Percentiles rank a stretch among this genome's conserved stretches.
These are phyloP conservation scores for Rhododendron henanense DNA, from an alignment of 148 eudicot species.

Conservation along the genomic window DNA sequence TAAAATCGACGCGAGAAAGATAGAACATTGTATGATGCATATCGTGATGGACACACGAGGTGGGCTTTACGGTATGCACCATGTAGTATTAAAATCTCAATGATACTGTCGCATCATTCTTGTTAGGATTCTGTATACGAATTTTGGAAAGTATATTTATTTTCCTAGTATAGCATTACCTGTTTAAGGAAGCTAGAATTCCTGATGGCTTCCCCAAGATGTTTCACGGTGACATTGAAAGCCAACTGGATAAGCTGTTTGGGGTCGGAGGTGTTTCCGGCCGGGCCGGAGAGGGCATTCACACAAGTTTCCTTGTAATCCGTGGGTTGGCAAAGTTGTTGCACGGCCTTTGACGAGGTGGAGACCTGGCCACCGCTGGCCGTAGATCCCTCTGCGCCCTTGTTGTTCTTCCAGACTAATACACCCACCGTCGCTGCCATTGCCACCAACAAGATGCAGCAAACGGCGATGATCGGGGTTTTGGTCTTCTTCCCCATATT, in stretches of 20 bases:
- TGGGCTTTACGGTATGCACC: not conserved
- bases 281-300: conserved; percentile 17
- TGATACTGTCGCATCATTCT: not conserved
- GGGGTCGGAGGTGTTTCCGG: conserved; percentile 31
- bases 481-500: not conserved
- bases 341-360: not conserved
- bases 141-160: not conserved
- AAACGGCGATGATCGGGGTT: not conserved
- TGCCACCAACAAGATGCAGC: not conserved
- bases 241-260: conserved; percentile 33
- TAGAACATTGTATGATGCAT: too few relatives aligned
- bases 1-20: too few relatives aligned
- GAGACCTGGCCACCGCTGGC: not conserved
- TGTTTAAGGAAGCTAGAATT: conserved; percentile 14
- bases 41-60: too few relatives aligned
- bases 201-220: conserved; percentile 17
- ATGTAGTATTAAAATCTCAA: not conserved
- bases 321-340: conserved; percentile 4
- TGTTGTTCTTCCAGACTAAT: not conserved
- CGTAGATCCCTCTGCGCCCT: not conserved
- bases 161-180: not conserved
- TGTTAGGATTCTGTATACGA: not conserved
- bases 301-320: conserved; percentile 30
- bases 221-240: conserved; percentile 23
- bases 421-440: not conserved